A percentile compares a stretch with the other conserved stretches of the same genome.
These are phyloP conservation scores for Phaeolepiota aurea DNA, from an alignment of 768 basidiomycete species.

Conservation along the genomic window DNA sequence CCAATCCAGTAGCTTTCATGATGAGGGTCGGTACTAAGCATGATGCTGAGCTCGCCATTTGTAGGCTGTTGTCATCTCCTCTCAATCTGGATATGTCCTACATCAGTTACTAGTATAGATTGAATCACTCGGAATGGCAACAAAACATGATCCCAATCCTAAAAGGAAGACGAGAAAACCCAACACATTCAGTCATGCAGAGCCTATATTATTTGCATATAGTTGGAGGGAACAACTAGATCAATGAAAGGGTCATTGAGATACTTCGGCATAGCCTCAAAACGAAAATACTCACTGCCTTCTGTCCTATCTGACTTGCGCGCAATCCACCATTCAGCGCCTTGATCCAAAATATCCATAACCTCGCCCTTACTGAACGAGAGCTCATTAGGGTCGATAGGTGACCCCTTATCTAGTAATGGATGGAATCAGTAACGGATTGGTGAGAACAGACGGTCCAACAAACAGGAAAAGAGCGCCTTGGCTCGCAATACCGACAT, in stretches of 20 bases:
- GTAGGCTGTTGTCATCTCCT: neutral
- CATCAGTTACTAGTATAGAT: neutral
- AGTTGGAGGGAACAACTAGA: neutral
- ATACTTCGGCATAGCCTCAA: neutral
- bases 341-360: constrained; percentile 70
- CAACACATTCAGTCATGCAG: neutral
- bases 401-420: constrained; percentile 57
- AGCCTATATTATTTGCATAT: neutral
- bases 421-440: neutral
- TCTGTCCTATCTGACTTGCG: constrained; percentile 51
- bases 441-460: too few species aligned
- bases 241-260: neutral
- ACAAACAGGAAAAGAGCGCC: too few species aligned
- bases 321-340: constrained; percentile 85
- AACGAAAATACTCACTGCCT: constrained; percentile 73
- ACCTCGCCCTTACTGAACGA: constrained; percentile 81
- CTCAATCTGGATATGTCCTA: neutral
- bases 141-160: neutral
- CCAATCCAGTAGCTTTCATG: too few species aligned
- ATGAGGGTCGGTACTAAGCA: too few species aligned
- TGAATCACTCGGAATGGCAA: neutral
- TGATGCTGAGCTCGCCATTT: neutral
- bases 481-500: too few species aligned
- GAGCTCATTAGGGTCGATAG: constrained; percentile 80
- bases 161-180: neutral